Evolutionary conservation across 352 stramenopile species (phyloP).

Genomic region (Phytophthora fragariaefolia): DNA sequence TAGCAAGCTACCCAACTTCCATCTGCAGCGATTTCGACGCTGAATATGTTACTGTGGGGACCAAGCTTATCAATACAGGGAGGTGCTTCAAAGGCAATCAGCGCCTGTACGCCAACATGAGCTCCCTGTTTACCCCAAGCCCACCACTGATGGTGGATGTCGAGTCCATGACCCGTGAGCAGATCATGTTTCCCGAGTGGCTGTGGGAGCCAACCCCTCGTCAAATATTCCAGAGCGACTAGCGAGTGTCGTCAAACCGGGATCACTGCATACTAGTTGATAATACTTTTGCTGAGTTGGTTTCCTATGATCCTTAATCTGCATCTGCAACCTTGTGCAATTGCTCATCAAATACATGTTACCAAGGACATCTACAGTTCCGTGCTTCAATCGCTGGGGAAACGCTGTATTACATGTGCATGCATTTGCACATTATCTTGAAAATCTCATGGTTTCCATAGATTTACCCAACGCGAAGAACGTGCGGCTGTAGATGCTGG

Average conservation of each 20-base stretch:
- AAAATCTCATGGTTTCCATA: not conserved
- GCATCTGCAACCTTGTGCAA: too few species aligned
- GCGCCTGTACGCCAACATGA: conserved; percentile 4
- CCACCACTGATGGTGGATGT: not conserved
- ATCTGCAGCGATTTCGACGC: not conserved
- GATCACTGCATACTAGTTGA: too few species aligned
- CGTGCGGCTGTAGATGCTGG: not conserved
- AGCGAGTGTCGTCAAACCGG: not conserved
- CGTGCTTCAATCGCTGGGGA: too few species aligned
- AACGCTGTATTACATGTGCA: too few species aligned
- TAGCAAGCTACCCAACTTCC: conserved; percentile 3
- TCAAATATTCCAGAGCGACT: conserved; percentile 7
- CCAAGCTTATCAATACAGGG: conserved; percentile 15
- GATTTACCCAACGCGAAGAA: not conserved
- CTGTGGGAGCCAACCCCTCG: conserved; percentile 9
- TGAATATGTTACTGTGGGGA: not conserved
- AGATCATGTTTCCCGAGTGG: conserved; percentile 16
- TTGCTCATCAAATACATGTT: too few species aligned
- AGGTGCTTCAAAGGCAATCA: conserved; percentile 3
- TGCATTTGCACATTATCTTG: too few species aligned
- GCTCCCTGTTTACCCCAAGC: not conserved
- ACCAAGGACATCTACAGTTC: too few species aligned
- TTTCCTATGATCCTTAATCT: too few species aligned
- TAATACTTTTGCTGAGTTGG: too few species aligned
- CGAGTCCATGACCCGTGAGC: conserved; percentile 6